These are phyloP conservation scores for Byssochlamys sp. DNA, from an alignment of 2,329 filamentous ascomycete species.

Conservation along the genomic window DNA sequence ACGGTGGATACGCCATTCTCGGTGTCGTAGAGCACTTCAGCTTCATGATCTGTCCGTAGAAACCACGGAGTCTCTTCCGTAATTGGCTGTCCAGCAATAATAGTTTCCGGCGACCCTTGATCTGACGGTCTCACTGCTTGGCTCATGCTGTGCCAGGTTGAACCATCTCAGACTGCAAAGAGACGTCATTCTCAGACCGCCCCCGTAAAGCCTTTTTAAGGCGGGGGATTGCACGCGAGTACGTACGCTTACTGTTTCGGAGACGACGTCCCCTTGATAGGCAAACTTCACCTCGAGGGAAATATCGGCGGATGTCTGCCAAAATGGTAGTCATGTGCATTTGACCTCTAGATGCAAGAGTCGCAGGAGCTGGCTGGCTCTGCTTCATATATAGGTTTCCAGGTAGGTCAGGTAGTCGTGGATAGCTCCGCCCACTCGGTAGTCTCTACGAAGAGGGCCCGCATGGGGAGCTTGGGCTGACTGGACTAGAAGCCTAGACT, in stretches of 20 bases:
- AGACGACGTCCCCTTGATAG: not conserved
- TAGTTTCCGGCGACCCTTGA: not conserved
- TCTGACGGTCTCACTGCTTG: not conserved
- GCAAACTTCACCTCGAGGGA: not conserved
- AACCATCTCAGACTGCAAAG: not conserved
- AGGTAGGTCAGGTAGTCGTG: not conserved
- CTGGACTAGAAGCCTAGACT: not conserved
- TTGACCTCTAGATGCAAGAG: not conserved
- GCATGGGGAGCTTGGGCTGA: not conserved
- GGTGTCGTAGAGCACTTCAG: not conserved
- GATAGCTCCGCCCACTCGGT: not conserved
- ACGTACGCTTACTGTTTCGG: not conserved
- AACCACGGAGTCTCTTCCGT: conserved; percentile 1
- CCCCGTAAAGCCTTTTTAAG: not conserved
- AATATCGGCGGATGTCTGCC: not conserved
- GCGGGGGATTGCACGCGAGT: not conserved
- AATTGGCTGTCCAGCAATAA: not conserved
- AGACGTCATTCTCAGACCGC: not conserved
- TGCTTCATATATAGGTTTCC: not conserved
- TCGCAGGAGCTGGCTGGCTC: not conserved
- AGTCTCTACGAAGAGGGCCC: not conserved
- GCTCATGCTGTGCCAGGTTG: not conserved
- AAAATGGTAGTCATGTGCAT: not conserved
- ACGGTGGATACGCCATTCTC: conserved; percentile 5
- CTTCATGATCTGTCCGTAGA: not conserved